Percentiles rank a stretch among this genome's conserved stretches.
These are phyloP conservation scores for Penicillium sp. DNA, from an alignment of 2,329 filamentous ascomycete species.

Conservation along the genomic window DNA sequence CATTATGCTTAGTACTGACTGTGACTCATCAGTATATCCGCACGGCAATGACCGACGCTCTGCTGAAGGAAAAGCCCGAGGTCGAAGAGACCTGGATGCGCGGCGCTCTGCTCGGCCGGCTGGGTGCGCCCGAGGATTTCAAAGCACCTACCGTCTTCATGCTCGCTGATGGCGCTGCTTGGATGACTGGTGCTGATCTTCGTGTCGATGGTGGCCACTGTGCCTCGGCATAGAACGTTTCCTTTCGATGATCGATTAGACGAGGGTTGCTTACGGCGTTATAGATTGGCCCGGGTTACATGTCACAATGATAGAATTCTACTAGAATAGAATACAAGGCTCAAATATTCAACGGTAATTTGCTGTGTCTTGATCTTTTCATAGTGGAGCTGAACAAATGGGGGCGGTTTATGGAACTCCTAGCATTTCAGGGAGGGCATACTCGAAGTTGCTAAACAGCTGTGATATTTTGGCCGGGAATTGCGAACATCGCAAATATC, in stretches of 20 bases:
- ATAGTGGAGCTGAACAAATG: too few relatives aligned
- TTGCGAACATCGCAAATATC: too few relatives aligned
- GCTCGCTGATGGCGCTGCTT: slow-evolving; percentile 38
- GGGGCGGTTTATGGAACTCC: too few relatives aligned
- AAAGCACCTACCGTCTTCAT: slow-evolving; percentile 38
- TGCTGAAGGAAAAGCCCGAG: slow-evolving; percentile 48
- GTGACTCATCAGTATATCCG: slow-evolving; percentile 42
- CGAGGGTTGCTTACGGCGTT: slow-evolving; percentile 13
- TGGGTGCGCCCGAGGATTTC: slow-evolving; percentile 48
- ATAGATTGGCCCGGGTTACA: neutral
- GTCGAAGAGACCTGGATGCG: slow-evolving; percentile 55
- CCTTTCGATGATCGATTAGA: slow-evolving; percentile 8
- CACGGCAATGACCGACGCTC: slow-evolving; percentile 50
- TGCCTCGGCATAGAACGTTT: slow-evolving; percentile 30
- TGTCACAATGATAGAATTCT: too few relatives aligned
- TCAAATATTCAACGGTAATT: too few relatives aligned
- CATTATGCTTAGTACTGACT: neutral
- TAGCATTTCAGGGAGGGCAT: too few relatives aligned
- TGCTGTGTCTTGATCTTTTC: too few relatives aligned
- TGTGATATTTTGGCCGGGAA: too few relatives aligned
- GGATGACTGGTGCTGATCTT: slow-evolving; percentile 42
- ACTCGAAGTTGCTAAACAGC: too few relatives aligned
- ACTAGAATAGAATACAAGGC: too few relatives aligned
- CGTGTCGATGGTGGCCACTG: slow-evolving; percentile 43
- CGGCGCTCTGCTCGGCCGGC: slow-evolving; percentile 50